phyloP scores from a whole-genome alignment of 768 basidiomycete species.

The Tulasnella sp. region DNA sequence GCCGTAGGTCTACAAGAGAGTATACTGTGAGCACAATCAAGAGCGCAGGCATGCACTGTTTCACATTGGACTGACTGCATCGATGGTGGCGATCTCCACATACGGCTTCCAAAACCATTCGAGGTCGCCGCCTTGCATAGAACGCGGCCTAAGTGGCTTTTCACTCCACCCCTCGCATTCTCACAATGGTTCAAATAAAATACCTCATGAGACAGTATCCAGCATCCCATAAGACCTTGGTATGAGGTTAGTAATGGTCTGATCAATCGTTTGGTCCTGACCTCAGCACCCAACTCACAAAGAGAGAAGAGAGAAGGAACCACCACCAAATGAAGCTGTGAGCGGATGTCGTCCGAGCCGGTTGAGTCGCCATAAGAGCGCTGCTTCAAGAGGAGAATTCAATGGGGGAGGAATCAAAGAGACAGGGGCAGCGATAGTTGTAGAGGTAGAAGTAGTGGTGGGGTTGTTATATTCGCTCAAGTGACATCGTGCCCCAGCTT shows the following conservation, averaged over 20 bases:
- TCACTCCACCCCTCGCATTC: no score
- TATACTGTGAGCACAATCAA: not conserved
- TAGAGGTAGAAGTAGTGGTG: no score
- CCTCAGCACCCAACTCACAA: not conserved
- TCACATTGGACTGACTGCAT: slow-evolving; percentile 27
- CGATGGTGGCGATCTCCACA: slow-evolving; percentile 58
- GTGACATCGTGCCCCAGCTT: no score
- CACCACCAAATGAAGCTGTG: slow-evolving; percentile 8
- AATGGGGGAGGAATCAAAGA: no score
- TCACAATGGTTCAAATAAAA: not conserved
- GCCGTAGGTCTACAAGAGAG: slow-evolving; percentile 54
- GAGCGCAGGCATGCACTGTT: not conserved
- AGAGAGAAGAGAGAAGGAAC: not conserved
- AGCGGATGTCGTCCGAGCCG: not conserved
- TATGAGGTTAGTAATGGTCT: no score
- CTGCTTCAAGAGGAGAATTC: no score
- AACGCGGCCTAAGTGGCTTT: slow-evolving; percentile 49
- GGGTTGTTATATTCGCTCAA: no score
- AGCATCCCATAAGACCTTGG: slow-evolving; percentile 48
- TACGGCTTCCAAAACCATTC: slow-evolving; percentile 91
- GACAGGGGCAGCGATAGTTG: no score
- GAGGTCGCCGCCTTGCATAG: slow-evolving; percentile 77
- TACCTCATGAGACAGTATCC: slow-evolving; percentile 74
- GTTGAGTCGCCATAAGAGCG: not conserved
- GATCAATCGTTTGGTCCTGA: no score